Evolutionary conservation across 768 basidiomycete genomes (phyloP).

Genomic region (Naganishia kalamii): DNA sequence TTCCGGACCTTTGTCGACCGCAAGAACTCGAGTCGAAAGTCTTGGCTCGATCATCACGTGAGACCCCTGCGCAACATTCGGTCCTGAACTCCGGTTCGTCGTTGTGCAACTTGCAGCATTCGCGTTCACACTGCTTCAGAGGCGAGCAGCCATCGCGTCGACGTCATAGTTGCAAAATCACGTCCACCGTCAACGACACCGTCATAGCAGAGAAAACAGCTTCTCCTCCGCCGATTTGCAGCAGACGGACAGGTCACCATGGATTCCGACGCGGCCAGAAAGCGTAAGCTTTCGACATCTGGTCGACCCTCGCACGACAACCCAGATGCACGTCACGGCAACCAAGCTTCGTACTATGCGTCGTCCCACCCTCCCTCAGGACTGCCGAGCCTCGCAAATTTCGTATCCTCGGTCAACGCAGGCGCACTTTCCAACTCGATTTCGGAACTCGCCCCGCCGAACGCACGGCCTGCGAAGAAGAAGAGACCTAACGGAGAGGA

Average conservation of each 20-base stretch:
- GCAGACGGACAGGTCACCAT: conserved; percentile 3
- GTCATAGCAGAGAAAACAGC: background rate
- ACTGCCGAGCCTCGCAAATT: background rate
- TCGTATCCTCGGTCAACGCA: background rate
- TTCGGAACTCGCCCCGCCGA: background rate
- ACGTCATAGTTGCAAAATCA: background rate
- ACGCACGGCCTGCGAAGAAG: background rate
- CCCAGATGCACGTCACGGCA: background rate
- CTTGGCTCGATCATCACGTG: no score
- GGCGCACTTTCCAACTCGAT: background rate
- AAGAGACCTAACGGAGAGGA: background rate
- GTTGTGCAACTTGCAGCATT: no score
- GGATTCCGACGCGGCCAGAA: conserved; percentile 1
- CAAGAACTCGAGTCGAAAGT: no score
- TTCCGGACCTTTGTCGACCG: no score
- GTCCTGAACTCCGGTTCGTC: no score
- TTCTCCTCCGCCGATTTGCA: background rate
- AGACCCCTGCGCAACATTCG: no score
- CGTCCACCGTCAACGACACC: no score
- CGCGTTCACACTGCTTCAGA: no score
- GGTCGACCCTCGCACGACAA: background rate
- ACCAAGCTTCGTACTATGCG: background rate
- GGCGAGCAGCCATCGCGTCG: no score
- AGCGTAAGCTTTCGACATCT: conserved; percentile 7
- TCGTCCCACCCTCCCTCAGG: background rate